phyloP scores from a whole-genome alignment of 2,329 filamentous ascomycete genomes.

The Pestalotiopsis sp. region DNA sequence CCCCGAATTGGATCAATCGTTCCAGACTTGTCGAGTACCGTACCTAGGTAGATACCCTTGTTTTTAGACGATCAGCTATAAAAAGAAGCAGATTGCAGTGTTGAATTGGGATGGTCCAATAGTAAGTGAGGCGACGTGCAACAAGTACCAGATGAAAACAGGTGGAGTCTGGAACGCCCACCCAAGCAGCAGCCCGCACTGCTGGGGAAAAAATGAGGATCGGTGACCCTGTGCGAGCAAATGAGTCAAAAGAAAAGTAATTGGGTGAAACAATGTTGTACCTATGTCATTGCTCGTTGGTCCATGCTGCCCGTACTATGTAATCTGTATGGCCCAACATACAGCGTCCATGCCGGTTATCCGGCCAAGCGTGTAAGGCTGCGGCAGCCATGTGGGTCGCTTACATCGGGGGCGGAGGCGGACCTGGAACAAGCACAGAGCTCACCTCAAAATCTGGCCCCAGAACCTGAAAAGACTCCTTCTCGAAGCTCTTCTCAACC shows the following conservation, averaged over 20 bases:
- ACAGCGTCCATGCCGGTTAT: constrained; percentile 1
- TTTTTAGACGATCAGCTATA: neutral
- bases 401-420: neutral
- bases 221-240: neutral
- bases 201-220: neutral
- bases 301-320: neutral
- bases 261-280: neutral
- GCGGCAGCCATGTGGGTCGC: neutral
- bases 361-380: constrained; percentile 1
- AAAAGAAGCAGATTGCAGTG: neutral
- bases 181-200: too few relatives aligned
- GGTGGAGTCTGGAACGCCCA: neutral
- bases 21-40: too few relatives aligned
- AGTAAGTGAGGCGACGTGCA: neutral
- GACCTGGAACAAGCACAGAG: too few relatives aligned
- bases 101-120: neutral
- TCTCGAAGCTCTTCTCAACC: neutral
- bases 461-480: neutral
- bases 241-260: neutral
- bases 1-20: too few relatives aligned
- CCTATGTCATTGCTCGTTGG: neutral
- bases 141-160: neutral
- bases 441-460: constrained; percentile 3
- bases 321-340: neutral
- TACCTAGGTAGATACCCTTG: neutral